Evolutionary conservation across 495 filamentous ascomycete species (phyloP).

Genomic region (Coniosporium apollinis): DNA sequence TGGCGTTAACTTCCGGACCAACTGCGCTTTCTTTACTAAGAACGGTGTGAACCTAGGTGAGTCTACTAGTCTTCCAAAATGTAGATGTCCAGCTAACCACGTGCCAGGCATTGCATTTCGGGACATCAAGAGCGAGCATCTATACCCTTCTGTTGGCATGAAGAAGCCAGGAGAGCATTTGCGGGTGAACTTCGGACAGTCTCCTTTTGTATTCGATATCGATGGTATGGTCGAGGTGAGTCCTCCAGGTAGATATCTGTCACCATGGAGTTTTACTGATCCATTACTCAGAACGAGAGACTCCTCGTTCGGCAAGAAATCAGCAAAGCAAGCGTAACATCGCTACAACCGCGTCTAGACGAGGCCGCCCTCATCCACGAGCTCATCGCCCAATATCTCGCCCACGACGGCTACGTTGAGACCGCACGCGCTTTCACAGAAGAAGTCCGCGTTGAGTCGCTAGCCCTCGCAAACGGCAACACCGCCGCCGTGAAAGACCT

Average conservation of each 20-base stretch:
- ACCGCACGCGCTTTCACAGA: constrained; percentile 76
- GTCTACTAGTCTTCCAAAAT: constrained; percentile 9
- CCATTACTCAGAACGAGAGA: constrained; percentile 39
- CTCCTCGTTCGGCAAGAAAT: constrained; percentile 40
- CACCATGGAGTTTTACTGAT: constrained; percentile 1
- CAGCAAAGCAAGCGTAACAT: constrained; percentile 30
- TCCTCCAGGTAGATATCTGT: not conserved
- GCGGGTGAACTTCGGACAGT: constrained; percentile 81
- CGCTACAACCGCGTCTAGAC: constrained; percentile 47
- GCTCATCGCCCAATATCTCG: constrained; percentile 72
- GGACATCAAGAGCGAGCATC: constrained; percentile 48
- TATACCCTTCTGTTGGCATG: constrained; percentile 87
- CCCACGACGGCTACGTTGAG: constrained; percentile 94
- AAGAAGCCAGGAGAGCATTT: constrained; percentile 76
- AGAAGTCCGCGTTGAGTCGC: constrained; percentile 60
- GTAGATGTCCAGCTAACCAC: constrained; percentile 6
- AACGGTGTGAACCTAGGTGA: constrained; percentile 68
- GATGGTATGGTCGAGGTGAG: constrained; percentile 69
- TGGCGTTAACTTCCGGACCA: constrained; percentile 79
- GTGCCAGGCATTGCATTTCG: constrained; percentile 59
- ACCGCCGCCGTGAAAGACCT: constrained; percentile 39
- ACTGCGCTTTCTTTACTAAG: constrained; percentile 87
- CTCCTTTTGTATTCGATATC: constrained; percentile 82
- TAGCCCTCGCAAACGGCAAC: constrained; percentile 40
- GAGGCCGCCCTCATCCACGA: constrained; percentile 70